A percentile compares a stretch with the other conserved stretches of the same genome.
Conservation (phyloP, 768 basidiomycete genomes). For the Calocera cornea region DNA sequence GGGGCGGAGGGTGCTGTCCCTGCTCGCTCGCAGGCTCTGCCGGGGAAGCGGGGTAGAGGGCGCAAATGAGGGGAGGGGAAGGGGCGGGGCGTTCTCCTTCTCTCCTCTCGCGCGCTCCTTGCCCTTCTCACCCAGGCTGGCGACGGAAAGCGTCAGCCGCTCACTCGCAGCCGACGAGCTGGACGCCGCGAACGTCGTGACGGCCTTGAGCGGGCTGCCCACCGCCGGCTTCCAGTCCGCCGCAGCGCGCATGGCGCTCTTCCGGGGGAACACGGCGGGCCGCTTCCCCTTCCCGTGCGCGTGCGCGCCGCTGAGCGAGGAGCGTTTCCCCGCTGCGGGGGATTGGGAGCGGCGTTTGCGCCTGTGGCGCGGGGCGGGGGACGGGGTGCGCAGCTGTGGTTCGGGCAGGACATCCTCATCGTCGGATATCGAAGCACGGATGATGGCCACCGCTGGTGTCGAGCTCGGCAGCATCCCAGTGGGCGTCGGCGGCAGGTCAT, state of each 20-base stretch:
- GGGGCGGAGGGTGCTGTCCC: not conserved
- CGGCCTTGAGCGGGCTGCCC: not conserved
- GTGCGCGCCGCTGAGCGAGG: not conserved
- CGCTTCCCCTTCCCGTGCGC: not conserved
- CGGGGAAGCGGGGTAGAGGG: not conserved
- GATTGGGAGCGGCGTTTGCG: not conserved
- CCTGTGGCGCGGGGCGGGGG: not conserved
- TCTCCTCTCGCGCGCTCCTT: not conserved
- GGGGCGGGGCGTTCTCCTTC: not conserved
- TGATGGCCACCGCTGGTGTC: not conserved
- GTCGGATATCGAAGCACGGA: not conserved
- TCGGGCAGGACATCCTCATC: not conserved
- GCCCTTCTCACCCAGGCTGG: not conserved
- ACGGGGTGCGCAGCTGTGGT: not conserved
- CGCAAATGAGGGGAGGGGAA: not conserved
- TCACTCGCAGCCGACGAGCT: not conserved
- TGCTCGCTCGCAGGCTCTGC: not conserved
- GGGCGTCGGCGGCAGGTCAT: not conserved
- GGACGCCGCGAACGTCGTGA: not conserved
- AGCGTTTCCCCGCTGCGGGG: not conserved
- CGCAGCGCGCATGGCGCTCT: not conserved
- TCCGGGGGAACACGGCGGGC: not conserved
- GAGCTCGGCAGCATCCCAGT: not conserved
- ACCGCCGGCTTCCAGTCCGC: not conserved
- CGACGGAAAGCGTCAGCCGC: not conserved